These are phyloP conservation scores for Withania somnifera DNA, from an alignment of 305 asterid species.

Conservation along the genomic window DNA sequence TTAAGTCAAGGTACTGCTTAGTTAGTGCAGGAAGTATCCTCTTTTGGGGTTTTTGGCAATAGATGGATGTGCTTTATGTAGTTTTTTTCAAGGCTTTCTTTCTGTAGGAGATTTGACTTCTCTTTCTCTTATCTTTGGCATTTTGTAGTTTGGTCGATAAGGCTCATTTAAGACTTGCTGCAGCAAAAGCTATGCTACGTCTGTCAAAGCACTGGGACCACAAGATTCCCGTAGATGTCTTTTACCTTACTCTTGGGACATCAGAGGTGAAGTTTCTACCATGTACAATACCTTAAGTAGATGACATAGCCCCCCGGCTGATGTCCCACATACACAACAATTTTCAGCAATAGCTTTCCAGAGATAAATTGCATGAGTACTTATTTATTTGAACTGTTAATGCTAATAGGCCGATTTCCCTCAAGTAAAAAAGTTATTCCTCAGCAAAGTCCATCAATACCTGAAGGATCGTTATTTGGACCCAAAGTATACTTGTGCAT, in stretches of 20 bases:
- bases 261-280: constrained; percentile 54
- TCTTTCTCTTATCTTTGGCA: constrained; percentile 2
- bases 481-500: constrained; percentile 87
- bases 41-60: constrained; percentile 9
- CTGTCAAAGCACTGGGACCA: constrained; percentile 92
- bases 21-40: background rate
- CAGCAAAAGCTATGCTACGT: constrained; percentile 97
- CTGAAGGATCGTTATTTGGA: constrained; percentile 83
- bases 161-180: constrained; percentile 95
- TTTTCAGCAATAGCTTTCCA: constrained; percentile 1
- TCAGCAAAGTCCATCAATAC: constrained; percentile 80
- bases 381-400: constrained; percentile 10
- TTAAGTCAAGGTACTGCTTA: constrained; percentile 66
- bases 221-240: constrained; percentile 73
- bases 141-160: constrained; percentile 68
- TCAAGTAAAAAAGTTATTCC: constrained; percentile 62
- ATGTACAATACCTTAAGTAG: constrained; percentile 1
- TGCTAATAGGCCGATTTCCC: constrained; percentile 62
- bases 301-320: background rate
- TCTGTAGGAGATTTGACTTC: constrained; percentile 10
- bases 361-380: background rate
- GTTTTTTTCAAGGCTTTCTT: constrained; percentile 7
- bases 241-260: constrained; percentile 65
- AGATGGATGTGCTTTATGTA: constrained; percentile 5
- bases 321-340: background rate